Percentiles rank a stretch among this genome's conserved stretches.
phyloP scores from a whole-genome alignment of 495 filamentous ascomycete species.

The Trichoderma orchidacearum region DNA sequence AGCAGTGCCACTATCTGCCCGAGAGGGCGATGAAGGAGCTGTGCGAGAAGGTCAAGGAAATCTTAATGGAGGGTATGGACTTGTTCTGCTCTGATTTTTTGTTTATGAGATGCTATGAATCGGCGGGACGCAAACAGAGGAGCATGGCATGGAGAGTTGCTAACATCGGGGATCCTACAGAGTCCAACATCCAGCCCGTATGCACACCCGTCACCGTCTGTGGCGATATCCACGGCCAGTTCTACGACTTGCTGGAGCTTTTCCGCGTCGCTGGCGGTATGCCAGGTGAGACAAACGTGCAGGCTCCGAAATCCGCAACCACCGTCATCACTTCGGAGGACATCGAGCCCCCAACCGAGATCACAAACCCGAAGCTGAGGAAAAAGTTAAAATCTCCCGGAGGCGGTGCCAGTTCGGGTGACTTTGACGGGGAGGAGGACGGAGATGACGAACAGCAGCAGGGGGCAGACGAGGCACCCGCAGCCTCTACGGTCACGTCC shows the following conservation, averaged over 20 bases:
- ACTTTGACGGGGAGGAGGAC: slow-evolving; percentile 26
- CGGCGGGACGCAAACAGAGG: background rate
- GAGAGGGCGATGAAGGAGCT: slow-evolving; percentile 96
- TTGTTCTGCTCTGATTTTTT: background rate
- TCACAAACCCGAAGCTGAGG: slow-evolving; percentile 69
- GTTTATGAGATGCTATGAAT: background rate
- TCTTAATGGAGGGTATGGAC: slow-evolving; percentile 79
- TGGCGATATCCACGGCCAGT: slow-evolving; percentile 97
- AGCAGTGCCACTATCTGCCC: slow-evolving; percentile 91
- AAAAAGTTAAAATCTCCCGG: slow-evolving; percentile 57
- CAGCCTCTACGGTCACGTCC: slow-evolving; percentile 24
- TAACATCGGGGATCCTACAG: slow-evolving; percentile 24
- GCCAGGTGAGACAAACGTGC: slow-evolving; percentile 60
- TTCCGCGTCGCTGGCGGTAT: slow-evolving; percentile 94
- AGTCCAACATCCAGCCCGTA: slow-evolving; percentile 96
- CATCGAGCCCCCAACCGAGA: slow-evolving; percentile 74
- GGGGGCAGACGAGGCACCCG: slow-evolving; percentile 20
- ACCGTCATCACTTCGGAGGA: slow-evolving; percentile 69
- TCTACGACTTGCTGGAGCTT: slow-evolving; percentile 94
- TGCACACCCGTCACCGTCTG: slow-evolving; percentile 94
- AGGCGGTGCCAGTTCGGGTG: slow-evolving; percentile 9
- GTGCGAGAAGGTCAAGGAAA: slow-evolving; percentile 97
- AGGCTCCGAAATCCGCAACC: slow-evolving; percentile 47
- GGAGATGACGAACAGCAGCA: slow-evolving; percentile 32
- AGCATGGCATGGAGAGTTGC: background rate